Base-by-base conservation (phyloP, 768 basidiomycete genomes). In the Lentinula detonsa region DNA sequence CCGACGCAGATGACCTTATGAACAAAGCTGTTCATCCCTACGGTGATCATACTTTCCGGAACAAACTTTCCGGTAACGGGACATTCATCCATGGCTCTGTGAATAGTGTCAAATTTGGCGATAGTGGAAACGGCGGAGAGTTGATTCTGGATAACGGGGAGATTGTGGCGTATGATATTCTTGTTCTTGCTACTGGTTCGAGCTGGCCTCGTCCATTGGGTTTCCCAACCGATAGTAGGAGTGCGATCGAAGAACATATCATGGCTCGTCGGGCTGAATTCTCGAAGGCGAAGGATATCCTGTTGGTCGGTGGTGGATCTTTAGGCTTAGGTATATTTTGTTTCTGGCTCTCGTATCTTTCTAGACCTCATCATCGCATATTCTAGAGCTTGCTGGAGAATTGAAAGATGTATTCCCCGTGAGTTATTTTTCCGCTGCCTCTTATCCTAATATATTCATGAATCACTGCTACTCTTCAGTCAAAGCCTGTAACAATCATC, bases 121-220 rank as follows among this genome's bases (percentile, higher is more conserved):
- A 39, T 21, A 69, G 65, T 5, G 64, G 67, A 3, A 76, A 78
- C 13, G 18, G 31, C 4, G 75, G 79, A 0, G 61, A 67, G 28
- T 75, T 90, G 5, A 72, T 78, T 4, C 76, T 90, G 11, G 75
- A 74, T 8, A 72, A 73, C 63, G 85, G 85, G 34, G 77, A 84
- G 54, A 68, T 68, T n/a, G 61, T 89, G 16, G 67, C 71, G 7
- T 91, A 84, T 69, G 77, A 78, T 10, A 70, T 80, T 21, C 80
- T 91, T 45, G 76, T 90, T 39, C 70, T 90, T 35, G 80, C 85
- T 0, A 75, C 87, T 2, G 89, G 89, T 1, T 78, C 76, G 45
- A 70, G 63, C 3, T 90, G 84, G 84, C 67, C 71, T 13, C 86
- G 81, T 0, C 81, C 82, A 0, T 49, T 82, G 46, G 68, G 71